Percentiles rank a stretch among this genome's conserved stretches.
Evolutionary conservation across 768 basidiomycete genomes (phyloP).

Genomic region (Psilocybe cyanescens): DNA sequence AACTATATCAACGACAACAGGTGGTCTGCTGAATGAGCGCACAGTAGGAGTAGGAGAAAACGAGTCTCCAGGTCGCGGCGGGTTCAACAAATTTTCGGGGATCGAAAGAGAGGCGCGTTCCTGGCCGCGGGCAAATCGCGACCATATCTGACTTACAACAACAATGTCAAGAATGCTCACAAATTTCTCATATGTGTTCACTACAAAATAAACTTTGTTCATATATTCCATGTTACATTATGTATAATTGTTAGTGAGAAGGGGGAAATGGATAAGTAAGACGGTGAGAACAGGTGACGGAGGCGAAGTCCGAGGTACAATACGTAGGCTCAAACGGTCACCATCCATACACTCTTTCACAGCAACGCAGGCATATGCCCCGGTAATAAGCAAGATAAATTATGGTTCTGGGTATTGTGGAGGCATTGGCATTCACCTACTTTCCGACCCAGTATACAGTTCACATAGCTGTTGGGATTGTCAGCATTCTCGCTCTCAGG

Average conservation of each 20-base stretch:
- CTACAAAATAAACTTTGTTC: background rate
- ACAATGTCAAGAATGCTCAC: background rate
- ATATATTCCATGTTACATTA: background rate
- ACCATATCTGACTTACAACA: background rate
- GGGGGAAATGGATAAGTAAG: background rate
- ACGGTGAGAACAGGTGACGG: conserved; percentile 6
- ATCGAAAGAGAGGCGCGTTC: conserved; percentile 19
- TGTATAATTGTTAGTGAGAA: background rate
- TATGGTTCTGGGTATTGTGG: conserved; percentile 34
- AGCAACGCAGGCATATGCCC: conserved; percentile 5
- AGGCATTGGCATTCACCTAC: conserved; percentile 35
- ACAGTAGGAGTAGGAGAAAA: conserved; percentile 7
- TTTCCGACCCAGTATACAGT: conserved; percentile 63
- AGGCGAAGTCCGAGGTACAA: conserved; percentile 1
- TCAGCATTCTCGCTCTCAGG: conserved; percentile 50
- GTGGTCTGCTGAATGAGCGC: conserved; percentile 5
- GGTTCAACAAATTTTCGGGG: conserved; percentile 17
- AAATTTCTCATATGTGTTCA: background rate
- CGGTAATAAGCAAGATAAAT: background rate
- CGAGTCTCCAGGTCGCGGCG: background rate
- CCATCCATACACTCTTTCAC: conserved; percentile 1
- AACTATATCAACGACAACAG: background rate
- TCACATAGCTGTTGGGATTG: conserved; percentile 50
- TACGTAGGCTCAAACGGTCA: background rate
- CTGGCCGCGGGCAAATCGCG: conserved; percentile 12